Conservation (phyloP, 768 basidiomycete genomes). For the Amanita molliuscula region DNA sequence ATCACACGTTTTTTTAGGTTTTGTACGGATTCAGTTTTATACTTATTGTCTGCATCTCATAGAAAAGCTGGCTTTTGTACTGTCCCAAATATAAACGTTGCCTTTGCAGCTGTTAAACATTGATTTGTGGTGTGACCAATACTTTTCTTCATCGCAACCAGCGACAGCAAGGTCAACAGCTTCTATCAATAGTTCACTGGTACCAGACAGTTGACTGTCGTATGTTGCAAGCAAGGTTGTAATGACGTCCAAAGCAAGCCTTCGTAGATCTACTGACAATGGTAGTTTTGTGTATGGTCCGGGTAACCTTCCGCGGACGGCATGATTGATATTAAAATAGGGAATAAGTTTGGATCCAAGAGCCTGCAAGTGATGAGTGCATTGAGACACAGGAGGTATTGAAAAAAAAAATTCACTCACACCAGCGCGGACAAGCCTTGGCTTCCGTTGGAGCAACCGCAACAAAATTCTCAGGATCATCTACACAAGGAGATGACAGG, state of each 20-base stretch:
- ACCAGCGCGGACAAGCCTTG: constrained; percentile 30
- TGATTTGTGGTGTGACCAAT: constrained; percentile 25
- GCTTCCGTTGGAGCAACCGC: constrained; percentile 45
- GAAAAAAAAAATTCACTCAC: constrained; percentile 21
- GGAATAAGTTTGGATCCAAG: constrained; percentile 56
- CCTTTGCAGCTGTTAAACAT: not conserved
- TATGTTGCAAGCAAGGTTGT: constrained; percentile 18
- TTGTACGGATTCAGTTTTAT: not conserved
- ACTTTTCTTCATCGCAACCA: constrained; percentile 24
- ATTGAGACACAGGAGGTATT: not conserved
- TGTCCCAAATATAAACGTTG: not conserved
- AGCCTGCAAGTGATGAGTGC: constrained; percentile 23
- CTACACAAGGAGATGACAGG: constrained; percentile 17
- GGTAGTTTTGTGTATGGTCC: constrained; percentile 78
- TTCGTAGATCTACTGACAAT: constrained; percentile 27
- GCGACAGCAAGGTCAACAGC: constrained; percentile 28
- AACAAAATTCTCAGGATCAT: constrained; percentile 55
- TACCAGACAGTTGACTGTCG: not conserved
- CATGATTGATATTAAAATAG: constrained; percentile 72
- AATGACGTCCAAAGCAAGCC: constrained; percentile 58
- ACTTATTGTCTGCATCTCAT: not conserved
- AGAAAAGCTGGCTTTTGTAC: constrained; percentile 1
- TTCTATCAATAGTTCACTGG: constrained; percentile 10
- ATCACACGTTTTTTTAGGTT: not conserved
- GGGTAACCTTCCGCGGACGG: constrained; percentile 56